Base-by-base conservation (phyloP, 139 green algal species). In the Chlorella sp. region DNA sequence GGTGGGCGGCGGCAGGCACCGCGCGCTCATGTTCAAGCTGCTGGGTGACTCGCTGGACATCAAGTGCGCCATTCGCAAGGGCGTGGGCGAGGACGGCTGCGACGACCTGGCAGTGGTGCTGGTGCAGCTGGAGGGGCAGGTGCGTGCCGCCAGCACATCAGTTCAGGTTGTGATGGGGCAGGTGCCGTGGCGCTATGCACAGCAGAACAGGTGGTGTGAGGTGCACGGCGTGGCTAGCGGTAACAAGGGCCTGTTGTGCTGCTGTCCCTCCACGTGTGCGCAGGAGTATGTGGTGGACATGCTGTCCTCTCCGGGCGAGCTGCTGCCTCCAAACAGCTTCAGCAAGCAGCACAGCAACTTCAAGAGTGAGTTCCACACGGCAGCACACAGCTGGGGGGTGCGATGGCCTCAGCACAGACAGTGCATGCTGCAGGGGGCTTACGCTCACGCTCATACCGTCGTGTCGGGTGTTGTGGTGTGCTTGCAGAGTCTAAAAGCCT, bases 1-100 rank as follows among this genome's bases (percentile, higher is more conserved):
- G 29, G 71, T 82, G 22, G 91, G 90, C 10, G 42, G 85, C 14
- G 31, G 64, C 10, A 70, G 91, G 5, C 93, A 97, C 76, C 74
- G 93, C 10, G 88, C 88, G 27, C 79, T 96, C 72, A 82, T 96
- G 36, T 97, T 93, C 84, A 97, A 97, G 80, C 20, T 78, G 49
- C 66, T 97, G 5, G 87, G 86, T 1, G 89, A 93, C 66, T 76
- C 78, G 10, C 71, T 88, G 31, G 76, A 83, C 26, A 42, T 95
- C 67, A 74, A 60, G 1, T 92, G 88, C 80, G 75, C 74, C 26
- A 33, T 96, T 23, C 62, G 89, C 22, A 80, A 81, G 22, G 88
- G 88, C 20, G 29, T 76, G 32, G 64, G 36, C 20, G 70, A 14
- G 33, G 35, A 62, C 14, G 77, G 76, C 35, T 33, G 6, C 2